Evolutionary conservation across 2,329 filamentous ascomycete genomes (phyloP).

Genomic region (Calonectria multiphialidica): DNA sequence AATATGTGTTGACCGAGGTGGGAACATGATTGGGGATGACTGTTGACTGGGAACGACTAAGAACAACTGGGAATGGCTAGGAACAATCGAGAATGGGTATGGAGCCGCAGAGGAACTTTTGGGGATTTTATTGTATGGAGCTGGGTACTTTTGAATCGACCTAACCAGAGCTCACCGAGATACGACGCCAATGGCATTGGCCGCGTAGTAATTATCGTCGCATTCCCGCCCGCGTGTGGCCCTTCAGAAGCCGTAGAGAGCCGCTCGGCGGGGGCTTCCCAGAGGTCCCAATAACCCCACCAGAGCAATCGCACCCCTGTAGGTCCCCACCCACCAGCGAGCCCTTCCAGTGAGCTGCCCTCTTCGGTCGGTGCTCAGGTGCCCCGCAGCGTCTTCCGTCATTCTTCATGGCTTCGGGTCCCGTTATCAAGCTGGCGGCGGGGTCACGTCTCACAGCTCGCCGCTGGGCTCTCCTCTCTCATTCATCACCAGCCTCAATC

Average conservation of each 20-base stretch:
- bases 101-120: not conserved
- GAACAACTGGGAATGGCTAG: no score
- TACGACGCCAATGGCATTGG: not conserved
- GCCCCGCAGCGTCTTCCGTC: conserved; percentile 14
- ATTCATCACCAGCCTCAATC: not conserved
- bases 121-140: not conserved
- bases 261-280: conserved; percentile 30
- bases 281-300: not conserved
- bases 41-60: no score
- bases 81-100: not conserved
- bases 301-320: conserved; percentile 25
- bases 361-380: conserved; percentile 22
- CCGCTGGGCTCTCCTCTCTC: conserved; percentile 1
- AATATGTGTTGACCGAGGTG: not conserved
- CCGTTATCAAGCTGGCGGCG: conserved; percentile 32
- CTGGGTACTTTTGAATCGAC: not conserved
- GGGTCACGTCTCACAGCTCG: conserved; percentile 19
- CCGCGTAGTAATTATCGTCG: conserved; percentile 1
- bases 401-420: conserved; percentile 23
- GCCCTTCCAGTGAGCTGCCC: conserved; percentile 33
- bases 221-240: not conserved
- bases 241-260: conserved; percentile 39
- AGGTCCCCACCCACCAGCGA: not conserved
- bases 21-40: no score
- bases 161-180: not conserved